A percentile compares a stretch with the other conserved stretches of the same genome.
Conservation (phyloP, 441 rosid genomes). For the Populus tomentosa region DNA sequence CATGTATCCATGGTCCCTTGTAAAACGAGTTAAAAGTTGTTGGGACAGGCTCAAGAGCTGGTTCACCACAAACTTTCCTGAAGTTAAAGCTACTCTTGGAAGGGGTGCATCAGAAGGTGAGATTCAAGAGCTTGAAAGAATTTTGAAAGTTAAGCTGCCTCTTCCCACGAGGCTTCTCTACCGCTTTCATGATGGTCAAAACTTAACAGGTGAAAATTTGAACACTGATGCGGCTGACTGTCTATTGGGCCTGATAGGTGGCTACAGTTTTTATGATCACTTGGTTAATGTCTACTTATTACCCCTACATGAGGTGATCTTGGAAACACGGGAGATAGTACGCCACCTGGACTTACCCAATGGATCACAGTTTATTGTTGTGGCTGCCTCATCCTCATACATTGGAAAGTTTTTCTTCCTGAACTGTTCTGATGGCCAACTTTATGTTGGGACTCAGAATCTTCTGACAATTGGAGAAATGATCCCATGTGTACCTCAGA, state of each 20-base stretch:
- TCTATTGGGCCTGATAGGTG: constrained; percentile 68
- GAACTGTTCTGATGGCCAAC: constrained; percentile 64
- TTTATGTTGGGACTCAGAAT: constrained; percentile 54
- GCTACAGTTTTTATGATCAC: constrained; percentile 48
- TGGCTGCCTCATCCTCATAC: constrained; percentile 49
- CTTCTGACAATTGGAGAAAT: constrained; percentile 38
- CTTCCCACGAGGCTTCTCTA: constrained; percentile 72
- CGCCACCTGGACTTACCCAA: constrained; percentile 20
- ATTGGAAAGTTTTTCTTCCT: constrained; percentile 60
- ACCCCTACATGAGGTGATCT: constrained; percentile 47
- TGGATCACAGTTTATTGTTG: constrained; percentile 31
- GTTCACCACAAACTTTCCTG: constrained; percentile 61
- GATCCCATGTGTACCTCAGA: constrained; percentile 67
- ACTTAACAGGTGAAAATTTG: constrained; percentile 6
- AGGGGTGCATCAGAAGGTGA: constrained; percentile 75
- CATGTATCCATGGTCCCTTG: constrained; percentile 83
- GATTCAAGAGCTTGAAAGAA: constrained; percentile 45
- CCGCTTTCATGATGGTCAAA: constrained; percentile 84
- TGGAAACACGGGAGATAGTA: constrained; percentile 32
- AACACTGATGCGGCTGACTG: not conserved
- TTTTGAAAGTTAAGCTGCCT: constrained; percentile 62
- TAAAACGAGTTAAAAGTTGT: constrained; percentile 59
- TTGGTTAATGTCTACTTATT: constrained; percentile 63
- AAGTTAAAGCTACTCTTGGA: constrained; percentile 58
- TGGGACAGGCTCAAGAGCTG: constrained; percentile 66